These are phyloP conservation scores for Imleria badia DNA, from an alignment of 768 basidiomycete genomes.

Conservation along the genomic window DNA sequence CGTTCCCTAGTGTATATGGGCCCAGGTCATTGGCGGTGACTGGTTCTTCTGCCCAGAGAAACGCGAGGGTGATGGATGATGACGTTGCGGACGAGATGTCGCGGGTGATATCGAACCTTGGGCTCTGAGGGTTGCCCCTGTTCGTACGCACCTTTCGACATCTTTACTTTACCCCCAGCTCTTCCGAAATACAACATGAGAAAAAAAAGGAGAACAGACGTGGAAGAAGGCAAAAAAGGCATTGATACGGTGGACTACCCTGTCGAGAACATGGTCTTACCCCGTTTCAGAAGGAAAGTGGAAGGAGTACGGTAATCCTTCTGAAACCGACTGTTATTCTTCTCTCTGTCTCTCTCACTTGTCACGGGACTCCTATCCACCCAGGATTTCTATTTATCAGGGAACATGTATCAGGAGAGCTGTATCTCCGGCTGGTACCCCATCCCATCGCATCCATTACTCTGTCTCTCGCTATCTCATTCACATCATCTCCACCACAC, in stretches of 20 bases:
- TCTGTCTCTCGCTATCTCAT: slow-evolving; percentile 21
- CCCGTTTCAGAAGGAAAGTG: slow-evolving; percentile 20
- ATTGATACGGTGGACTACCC: slow-evolving; percentile 17
- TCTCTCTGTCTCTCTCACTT: slow-evolving; percentile 20
- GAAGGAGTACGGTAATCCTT: slow-evolving; percentile 18
- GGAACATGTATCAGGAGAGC: slow-evolving; percentile 30
- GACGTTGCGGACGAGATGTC: slow-evolving; percentile 69
- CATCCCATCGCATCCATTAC: slow-evolving; percentile 25
- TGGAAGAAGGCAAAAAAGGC: slow-evolving; percentile 6
- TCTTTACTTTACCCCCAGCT: slow-evolving; percentile 8
- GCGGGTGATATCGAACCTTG: slow-evolving; percentile 75
- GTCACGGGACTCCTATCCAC: slow-evolving; percentile 30
- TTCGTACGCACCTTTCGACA: slow-evolving; percentile 13
- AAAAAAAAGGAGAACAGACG: slow-evolving; percentile 2
- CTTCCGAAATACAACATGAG: slow-evolving; percentile 3
- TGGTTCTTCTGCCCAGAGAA: slow-evolving; percentile 44
- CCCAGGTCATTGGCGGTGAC: slow-evolving; percentile 52
- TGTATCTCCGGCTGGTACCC: slow-evolving; percentile 25
- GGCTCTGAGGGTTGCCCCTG: slow-evolving; percentile 41
- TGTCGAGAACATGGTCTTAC: slow-evolving; percentile 22
- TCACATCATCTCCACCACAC: slow-evolving; percentile 26
- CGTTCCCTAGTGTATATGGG: slow-evolving; percentile 84
- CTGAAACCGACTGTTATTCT: slow-evolving; percentile 18
- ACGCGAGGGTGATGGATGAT: slow-evolving; percentile 45
- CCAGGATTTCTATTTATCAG: slow-evolving; percentile 36